These are phyloP conservation scores for Laetiporus sulphureus DNA, from an alignment of 1,284 basidiomycete species.

Conservation along the genomic window DNA sequence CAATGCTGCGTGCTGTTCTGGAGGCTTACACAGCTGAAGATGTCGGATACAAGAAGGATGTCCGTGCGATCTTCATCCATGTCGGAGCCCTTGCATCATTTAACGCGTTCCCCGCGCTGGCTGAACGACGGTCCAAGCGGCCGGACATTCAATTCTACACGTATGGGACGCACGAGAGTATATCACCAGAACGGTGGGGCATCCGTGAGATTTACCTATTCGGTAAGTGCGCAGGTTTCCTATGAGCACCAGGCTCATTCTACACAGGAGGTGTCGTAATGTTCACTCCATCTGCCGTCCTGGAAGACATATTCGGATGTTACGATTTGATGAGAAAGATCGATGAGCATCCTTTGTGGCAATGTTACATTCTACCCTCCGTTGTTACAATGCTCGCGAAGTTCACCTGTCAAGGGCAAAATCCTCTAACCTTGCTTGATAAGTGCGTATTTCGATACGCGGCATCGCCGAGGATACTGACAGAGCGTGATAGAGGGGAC, in stretches of 20 bases:
- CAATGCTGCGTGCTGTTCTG: conserved; percentile 38
- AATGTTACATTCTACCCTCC: conserved; percentile 52
- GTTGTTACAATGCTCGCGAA: conserved; percentile 43
- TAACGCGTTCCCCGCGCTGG: conserved; percentile 39
- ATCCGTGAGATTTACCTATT: conserved; percentile 56
- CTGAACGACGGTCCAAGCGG: conserved; percentile 34
- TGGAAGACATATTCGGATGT: conserved; percentile 40
- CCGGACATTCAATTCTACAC: conserved; percentile 51
- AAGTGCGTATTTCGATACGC: conserved; percentile 12
- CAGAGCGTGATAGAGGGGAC: conserved; percentile 27
- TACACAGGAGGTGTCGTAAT: conserved; percentile 70
- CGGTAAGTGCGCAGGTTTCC: too few relatives aligned
- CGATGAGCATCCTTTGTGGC: conserved; percentile 57
- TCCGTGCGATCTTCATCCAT: conserved; percentile 55
- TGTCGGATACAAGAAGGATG: conserved; percentile 33
- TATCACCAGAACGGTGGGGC: conserved; percentile 47
- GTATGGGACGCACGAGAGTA: conserved; percentile 53
- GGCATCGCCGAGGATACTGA: background rate
- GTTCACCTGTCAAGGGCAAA: conserved; percentile 15
- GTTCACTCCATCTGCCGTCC: conserved; percentile 53
- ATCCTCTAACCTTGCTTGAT: conserved; percentile 18
- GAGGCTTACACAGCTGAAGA: conserved; percentile 32
- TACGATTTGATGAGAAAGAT: conserved; percentile 40
- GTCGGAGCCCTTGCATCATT: conserved; percentile 46
- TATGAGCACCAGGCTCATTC: too few relatives aligned